Conservation (phyloP, 441 rosid genomes). For the Corymbia calophylla region DNA sequence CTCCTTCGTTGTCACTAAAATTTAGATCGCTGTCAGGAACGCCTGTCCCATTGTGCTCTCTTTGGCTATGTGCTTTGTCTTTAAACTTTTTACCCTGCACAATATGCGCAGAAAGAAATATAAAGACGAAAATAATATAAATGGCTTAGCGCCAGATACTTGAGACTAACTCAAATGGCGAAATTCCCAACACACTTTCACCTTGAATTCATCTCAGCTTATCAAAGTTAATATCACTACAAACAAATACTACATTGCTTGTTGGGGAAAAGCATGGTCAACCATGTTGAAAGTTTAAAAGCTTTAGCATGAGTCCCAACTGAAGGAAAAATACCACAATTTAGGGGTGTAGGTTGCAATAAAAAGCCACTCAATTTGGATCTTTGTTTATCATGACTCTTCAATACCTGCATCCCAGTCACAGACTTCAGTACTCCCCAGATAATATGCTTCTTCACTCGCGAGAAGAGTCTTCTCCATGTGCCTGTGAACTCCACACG, state of each 20-base stretch:
- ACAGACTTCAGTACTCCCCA: slow-evolving; percentile 99
- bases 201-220: background rate
- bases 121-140: background rate
- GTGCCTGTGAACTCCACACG: slow-evolving; percentile 89
- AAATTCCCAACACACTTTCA: background rate
- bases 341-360: background rate
- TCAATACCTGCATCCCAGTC: slow-evolving; percentile 92
- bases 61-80: slow-evolving; percentile 68
- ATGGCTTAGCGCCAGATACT: background rate
- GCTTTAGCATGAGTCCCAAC: background rate
- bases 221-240: background rate
- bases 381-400: background rate
- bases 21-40: slow-evolving; percentile 71
- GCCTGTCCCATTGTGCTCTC: slow-evolving; percentile 32
- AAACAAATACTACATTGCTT: background rate
- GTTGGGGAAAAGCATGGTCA: background rate
- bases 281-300: background rate
- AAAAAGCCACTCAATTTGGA: background rate
- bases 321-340: background rate
- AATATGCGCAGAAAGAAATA: background rate
- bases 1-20: slow-evolving; percentile 79
- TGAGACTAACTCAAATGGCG: background rate
- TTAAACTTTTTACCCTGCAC: slow-evolving; percentile 94
- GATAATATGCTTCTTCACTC: slow-evolving; percentile 93
- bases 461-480: slow-evolving; percentile 92